Conservation (phyloP, 2,329 filamentous ascomycete genomes). For the Raffaelea albimanens region DNA sequence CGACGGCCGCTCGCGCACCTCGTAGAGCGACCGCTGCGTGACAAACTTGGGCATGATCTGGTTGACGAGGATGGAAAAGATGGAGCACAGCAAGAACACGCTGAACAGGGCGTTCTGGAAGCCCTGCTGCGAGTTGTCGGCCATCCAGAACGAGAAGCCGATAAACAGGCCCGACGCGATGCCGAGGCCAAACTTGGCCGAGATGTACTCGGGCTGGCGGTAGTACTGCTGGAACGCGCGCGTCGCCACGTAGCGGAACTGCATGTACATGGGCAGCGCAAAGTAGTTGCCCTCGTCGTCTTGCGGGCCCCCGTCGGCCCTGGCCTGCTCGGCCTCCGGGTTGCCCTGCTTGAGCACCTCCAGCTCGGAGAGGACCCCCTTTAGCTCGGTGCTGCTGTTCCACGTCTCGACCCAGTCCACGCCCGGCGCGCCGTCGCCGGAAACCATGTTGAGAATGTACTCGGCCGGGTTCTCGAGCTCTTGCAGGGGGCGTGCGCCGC, state of each 20-base stretch:
- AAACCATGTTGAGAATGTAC: conserved; percentile 59
- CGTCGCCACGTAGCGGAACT: not conserved
- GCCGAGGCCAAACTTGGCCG: not conserved
- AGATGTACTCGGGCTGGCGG: not conserved
- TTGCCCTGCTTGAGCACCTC: too few species aligned
- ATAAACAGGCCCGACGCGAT: not conserved
- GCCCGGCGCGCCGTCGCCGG: conserved; percentile 34
- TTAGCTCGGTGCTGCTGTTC: too few species aligned
- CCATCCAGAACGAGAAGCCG: conserved; percentile 62
- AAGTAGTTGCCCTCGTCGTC: too few species aligned
- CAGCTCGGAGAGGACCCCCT: too few species aligned
- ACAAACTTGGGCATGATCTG: conserved; percentile 84
- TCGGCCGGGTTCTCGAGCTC: conserved; percentile 62
- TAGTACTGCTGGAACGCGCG: not conserved
- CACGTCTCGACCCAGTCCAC: conserved; percentile 30
- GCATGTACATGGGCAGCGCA: not conserved
- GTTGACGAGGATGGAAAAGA: conserved; percentile 71
- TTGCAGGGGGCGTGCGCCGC: conserved; percentile 52
- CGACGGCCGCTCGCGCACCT: conserved; percentile 74
- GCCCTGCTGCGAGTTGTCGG: conserved; percentile 63
- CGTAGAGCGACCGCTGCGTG: conserved; percentile 70
- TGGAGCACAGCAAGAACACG: conserved; percentile 73
- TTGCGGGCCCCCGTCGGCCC: too few species aligned
- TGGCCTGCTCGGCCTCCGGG: too few species aligned
- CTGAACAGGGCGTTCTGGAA: conserved; percentile 81